Evolutionary conservation across 2,329 filamentous ascomycete genomes (phyloP).

Genomic region (Colletotrichum sp.): DNA sequence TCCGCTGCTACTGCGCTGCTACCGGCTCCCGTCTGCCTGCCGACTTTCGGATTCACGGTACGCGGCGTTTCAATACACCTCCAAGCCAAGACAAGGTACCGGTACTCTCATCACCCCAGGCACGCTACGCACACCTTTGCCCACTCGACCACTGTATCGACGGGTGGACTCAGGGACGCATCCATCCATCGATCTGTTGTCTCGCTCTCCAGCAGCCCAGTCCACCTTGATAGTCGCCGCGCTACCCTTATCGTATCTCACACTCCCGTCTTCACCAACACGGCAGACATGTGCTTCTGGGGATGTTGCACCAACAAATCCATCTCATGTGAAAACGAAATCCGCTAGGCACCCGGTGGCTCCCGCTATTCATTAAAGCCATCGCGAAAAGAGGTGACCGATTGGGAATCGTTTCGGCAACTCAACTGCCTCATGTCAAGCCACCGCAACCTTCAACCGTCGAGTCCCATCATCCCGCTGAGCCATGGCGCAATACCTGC

Average conservation of each 20-base stretch:
- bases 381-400: background rate
- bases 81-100: background rate
- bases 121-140: background rate
- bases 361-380: background rate
- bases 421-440: background rate
- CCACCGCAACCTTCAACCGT: background rate
- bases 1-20: background rate
- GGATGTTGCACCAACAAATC: background rate
- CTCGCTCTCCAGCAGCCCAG: background rate
- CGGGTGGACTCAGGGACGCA: background rate
- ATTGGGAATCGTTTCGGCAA: background rate
- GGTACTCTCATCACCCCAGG: background rate
- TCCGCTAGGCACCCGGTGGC: background rate
- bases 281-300: constrained; percentile 2
- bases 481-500: constrained; percentile 16
- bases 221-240: background rate
- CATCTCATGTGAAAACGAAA: constrained; percentile 7
- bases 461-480: constrained; percentile 6
- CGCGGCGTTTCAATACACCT: background rate
- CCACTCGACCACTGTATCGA: background rate
- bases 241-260: background rate
- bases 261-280: background rate
- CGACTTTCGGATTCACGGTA: background rate
- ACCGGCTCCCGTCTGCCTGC: background rate
- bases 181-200: background rate